Evolutionary conservation across 2,329 filamentous ascomycete species (phyloP), one percentile per base, ranked within the genome.

Genomic region (Phyllosticta capitalensis): DNA sequence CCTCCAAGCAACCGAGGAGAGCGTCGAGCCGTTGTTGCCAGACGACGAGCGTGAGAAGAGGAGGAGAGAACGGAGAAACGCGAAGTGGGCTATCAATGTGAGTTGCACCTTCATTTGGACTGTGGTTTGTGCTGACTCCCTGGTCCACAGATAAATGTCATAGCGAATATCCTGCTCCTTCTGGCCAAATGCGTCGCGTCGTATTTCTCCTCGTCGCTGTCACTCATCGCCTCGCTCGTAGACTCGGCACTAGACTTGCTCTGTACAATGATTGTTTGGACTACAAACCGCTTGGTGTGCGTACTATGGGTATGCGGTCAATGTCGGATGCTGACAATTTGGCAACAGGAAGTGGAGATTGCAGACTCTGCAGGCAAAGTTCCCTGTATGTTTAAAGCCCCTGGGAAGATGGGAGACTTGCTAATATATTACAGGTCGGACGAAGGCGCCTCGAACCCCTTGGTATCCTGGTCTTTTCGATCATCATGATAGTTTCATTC

Each of bases 241-340:
- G 83, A 86, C 67, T 84, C 82, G 1, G 82, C 81, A 1, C 74
- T 85, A 19, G 83, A 85, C 62, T 72, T 85, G 19, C 75, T 85
- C 2, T 84, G 81, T 66, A 84, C 82, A 0, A 69, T 80, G 38
- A 85, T 85, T 61, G 79, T 85, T 22, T 85, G 81, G 80, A 76
- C 76, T 0, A 85, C 83, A 1, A 84, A 83, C 64, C 77, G 74
- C 56, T 66, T 85, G 51, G 83, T 86, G 2, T 45, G n/a, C n/a
- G 38, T n/a, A 1, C 17, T 5, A 19, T 6, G n/a, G 14, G n/a
- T 45, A n/a, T 1, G 5, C n/a, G 6, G 38, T 7, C 1, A n/a
- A 1, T 45, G 14, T 6, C n/a, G 1, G 38, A 45, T 45, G n/a
- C 38, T 45, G n/a, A 45, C 38, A 7, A n/a, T 45, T 7, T 5